Evolutionary conservation across 2,329 filamentous ascomycete species (phyloP), one percentile per base, ranked within the genome.

Genomic region (Verticillium tricorpus): DNA sequence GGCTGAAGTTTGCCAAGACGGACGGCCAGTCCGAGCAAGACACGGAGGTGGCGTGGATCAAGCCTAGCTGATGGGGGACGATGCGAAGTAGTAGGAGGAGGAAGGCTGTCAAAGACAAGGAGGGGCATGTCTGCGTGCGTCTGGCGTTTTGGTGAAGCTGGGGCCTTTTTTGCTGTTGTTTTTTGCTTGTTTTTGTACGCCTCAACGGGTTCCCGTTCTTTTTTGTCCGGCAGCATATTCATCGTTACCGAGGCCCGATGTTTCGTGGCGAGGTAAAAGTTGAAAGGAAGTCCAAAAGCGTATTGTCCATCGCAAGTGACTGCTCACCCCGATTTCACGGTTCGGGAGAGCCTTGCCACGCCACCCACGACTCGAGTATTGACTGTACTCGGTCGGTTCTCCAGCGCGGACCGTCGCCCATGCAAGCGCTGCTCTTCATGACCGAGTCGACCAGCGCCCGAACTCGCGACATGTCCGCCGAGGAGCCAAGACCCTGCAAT

Each of bases 1-100:
- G 65, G 58, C 61, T 68, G 7, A 68, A 69, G 62, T 58, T 37
- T n/a, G 56, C 40, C n/a, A 65, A 63, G 63, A 58, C 45, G 45
- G n/a, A 19, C n/a, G 59, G 12, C 11, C 56, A 61, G 2, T 54
- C 45, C 0, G 60, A 55, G 45, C 40, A 55, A 31, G 60, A 61
- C 28, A 40, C 61, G 7, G 61, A 63, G n/a, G 56, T 59, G 7
- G 61, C 61, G 28, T 63, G 61, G 61, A 17, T 63, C 2, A 25
- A 11, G n/a, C 45, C 45, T 8, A 50, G 12, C n/a, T 50, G n/a
- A 40, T 15, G 5, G 28, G 19, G 11, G 45, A 11, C 8, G 40
- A 22, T 1, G n/a, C 25, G 25, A 5, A 25, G 25, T 3, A 25
- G 25, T 3, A 28, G 28, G 28, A 6, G 5, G 28, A 28, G 28